Base-by-base conservation (phyloP, 225 moss, liverwort and hornwort species). In the Rhytidiadelphus loreus region DNA sequence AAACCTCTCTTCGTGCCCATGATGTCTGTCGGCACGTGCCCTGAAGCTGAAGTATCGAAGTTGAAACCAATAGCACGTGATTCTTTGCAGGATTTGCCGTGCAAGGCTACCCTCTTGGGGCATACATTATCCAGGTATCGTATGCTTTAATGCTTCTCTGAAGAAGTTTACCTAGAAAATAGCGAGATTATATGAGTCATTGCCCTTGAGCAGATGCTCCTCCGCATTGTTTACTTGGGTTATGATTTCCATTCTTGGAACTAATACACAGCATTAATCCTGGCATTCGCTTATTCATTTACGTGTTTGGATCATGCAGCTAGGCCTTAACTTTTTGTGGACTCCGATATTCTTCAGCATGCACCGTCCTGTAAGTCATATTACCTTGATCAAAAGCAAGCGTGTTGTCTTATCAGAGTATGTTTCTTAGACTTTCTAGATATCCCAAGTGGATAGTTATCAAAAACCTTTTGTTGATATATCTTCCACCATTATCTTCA, bases 281-380 rank as follows among this genome's bases (percentile, higher is more conserved):
- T 71, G 81, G 28, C 83, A 53, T 64, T 9, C 8, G 84, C 87
- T 68, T 44, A 84, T 59, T 89, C 70, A 8, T 84, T 62, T 21
- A 48, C 48, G 43, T 73, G 41, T 69, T 75, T 88, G 82, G 39
- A 23, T 93, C 35, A n/a, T 87, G 75, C 95, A 98, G 96, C 92
- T 98, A 41, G 66, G 90, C 9, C 90, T 98, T 80, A 98, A 98
- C 87, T 90, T 95, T 62, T 89, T 92, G 63, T 98, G 96, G 96
- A 95, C 91, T 75, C 95, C 96, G 7, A 69, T 96, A 20, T 98
- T 98, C 94, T 98, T 98, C 61, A 94, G 93, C 76, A 89, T 95
- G 90, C 94, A 91, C 74, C 95, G 89, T 77, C 81, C 90, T 90
- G 97, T 97, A 94, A 80, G 92, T 91, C 58, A 82, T 17, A 12